These are phyloP conservation scores for Funneliformis mosseae DNA, from an alignment of 192 early-diverging fungal genomes.

Conservation along the genomic window DNA sequence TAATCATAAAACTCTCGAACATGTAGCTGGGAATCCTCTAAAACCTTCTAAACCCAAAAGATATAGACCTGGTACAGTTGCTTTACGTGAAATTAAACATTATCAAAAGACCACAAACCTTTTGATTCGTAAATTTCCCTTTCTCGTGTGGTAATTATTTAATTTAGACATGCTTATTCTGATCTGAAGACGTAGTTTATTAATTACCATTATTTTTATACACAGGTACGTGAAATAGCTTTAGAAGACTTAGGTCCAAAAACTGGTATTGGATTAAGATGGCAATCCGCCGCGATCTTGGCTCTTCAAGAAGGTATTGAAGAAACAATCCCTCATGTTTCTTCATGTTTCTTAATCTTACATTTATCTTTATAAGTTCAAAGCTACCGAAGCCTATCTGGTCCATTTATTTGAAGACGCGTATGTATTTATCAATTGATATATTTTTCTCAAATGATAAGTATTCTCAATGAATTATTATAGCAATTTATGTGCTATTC, in stretches of 20 bases:
- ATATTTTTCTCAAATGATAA: not conserved
- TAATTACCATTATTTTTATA: not conserved
- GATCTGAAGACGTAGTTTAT: not conserved
- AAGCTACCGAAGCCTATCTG: conserved; percentile 75
- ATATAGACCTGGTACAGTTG: conserved; percentile 76
- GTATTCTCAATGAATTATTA: not conserved
- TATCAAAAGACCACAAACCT: conserved; percentile 87
- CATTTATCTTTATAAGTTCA: not conserved
- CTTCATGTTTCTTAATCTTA: not conserved
- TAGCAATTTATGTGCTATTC: conserved; percentile 89
- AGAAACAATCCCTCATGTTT: not conserved
- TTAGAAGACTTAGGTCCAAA: conserved; percentile 49
- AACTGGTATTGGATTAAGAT: conserved; percentile 54
- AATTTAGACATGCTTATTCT: conserved; percentile 12
- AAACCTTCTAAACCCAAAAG: conserved; percentile 31
- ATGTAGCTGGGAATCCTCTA: not conserved
- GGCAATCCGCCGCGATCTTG: conserved; percentile 78
- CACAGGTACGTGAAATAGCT: conserved; percentile 66
- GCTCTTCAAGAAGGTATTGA: conserved; percentile 68
- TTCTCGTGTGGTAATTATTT: conserved; percentile 65
- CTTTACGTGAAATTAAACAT: conserved; percentile 81
- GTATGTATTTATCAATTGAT: conserved; percentile 46
- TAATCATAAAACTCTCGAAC: no score
- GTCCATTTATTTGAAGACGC: conserved; percentile 90
- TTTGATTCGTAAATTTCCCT: conserved; percentile 81